Conservation (phyloP, 2,329 filamentous ascomycete species). For the Aspergillus tubingensis region DNA sequence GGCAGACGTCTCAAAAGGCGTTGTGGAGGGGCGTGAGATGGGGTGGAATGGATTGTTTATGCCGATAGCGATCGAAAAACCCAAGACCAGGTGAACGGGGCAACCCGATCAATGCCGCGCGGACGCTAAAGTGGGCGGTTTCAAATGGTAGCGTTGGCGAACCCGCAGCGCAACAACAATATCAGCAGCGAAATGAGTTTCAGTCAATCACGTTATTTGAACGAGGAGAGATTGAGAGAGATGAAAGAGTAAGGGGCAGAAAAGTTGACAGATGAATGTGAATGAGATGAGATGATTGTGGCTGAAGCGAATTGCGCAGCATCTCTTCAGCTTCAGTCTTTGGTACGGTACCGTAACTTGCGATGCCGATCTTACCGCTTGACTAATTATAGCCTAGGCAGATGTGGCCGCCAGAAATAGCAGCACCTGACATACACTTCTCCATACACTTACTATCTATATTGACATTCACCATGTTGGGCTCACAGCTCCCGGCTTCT, state of each 20-base stretch:
- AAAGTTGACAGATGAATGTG: neutral
- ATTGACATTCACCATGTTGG: neutral
- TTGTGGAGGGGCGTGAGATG: constrained; percentile 12
- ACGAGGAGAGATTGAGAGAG: neutral
- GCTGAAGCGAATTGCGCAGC: neutral
- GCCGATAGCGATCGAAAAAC: constrained; percentile 19
- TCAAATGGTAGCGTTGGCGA: neutral
- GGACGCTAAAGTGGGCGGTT: constrained; percentile 20
- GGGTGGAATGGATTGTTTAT: constrained; percentile 26
- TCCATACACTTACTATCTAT: neutral
- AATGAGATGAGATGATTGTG: neutral
- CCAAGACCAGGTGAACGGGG: constrained; percentile 25
- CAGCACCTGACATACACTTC: neutral
- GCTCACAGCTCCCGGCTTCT: neutral
- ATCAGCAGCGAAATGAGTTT: neutral
- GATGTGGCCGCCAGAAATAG: neutral
- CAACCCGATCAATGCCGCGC: constrained; percentile 27
- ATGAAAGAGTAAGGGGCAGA: neutral
- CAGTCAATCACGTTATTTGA: neutral
- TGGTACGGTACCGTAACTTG: neutral
- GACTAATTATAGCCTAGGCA: neutral
- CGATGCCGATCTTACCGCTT: neutral
- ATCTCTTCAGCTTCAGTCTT: neutral
- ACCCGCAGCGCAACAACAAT: neutral
- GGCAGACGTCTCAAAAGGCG: neutral